Conservation (phyloP, 768 basidiomycete genomes). For the Fomitopsis serialis region DNA sequence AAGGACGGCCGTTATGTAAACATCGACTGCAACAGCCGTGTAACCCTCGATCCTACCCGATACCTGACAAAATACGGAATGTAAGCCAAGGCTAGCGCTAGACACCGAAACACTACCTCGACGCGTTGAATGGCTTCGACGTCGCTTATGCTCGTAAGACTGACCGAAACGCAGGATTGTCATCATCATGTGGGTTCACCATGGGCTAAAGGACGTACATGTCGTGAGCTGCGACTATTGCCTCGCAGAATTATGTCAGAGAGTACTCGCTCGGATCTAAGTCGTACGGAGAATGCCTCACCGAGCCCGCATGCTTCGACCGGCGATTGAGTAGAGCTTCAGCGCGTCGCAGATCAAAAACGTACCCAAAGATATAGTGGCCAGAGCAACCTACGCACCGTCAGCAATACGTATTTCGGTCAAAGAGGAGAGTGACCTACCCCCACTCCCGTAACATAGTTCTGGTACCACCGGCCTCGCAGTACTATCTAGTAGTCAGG, state of each 20-base stretch:
- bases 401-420: neutral
- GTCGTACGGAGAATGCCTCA: neutral
- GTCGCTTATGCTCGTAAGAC: neutral
- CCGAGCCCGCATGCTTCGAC: neutral
- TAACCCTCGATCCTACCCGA: neutral
- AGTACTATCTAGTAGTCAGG: neutral
- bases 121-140: neutral
- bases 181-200: neutral
- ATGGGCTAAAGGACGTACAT: neutral
- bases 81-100: neutral
- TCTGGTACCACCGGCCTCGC: too few species aligned
- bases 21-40: neutral
- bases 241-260: neutral
- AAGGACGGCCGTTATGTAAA: neutral
- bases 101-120: neutral
- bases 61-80: neutral
- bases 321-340: neutral
- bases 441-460: neutral
- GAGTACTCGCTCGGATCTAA: neutral
- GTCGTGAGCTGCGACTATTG: neutral
- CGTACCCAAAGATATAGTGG: neutral
- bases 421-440: neutral
- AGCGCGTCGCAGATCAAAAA: neutral
- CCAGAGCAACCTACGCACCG: neutral
- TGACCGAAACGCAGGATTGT: neutral